Conservation (phyloP, 331 rosid genomes). For the Cydonia oblonga region DNA sequence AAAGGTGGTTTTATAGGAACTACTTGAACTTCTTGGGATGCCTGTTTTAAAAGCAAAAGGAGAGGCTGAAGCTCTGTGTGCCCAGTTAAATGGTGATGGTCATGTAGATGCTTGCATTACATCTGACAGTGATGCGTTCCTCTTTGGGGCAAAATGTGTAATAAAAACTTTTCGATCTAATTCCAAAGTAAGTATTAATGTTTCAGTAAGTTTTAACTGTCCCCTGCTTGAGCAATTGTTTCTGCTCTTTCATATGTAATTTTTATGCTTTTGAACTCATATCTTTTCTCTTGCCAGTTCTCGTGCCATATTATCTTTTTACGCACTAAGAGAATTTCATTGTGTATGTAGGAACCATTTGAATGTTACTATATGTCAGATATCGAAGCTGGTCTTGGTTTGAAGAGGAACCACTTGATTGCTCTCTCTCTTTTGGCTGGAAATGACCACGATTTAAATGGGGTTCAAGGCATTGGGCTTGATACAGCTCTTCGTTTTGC, state of each 20-base stretch:
- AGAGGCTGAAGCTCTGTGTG: constrained; percentile 93
- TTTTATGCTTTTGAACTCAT: neutral
- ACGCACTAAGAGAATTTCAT: constrained; percentile 19
- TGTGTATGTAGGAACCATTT: constrained; percentile 66
- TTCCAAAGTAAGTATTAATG: constrained; percentile 46
- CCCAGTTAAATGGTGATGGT: constrained; percentile 66
- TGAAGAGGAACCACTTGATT: constrained; percentile 79
- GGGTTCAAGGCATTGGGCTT: constrained; percentile 79
- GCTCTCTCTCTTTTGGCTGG: constrained; percentile 85
- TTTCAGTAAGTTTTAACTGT: neutral
- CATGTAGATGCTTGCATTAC: constrained; percentile 87
- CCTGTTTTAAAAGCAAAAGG: constrained; percentile 87
- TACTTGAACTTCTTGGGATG: constrained; percentile 72
- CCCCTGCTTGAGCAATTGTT: neutral
- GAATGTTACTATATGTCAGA: constrained; percentile 82
- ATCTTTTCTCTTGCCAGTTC: neutral
- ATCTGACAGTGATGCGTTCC: constrained; percentile 84
- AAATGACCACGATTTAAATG: constrained; percentile 74
- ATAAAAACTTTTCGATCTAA: constrained; percentile 56
- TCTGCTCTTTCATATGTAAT: neutral
- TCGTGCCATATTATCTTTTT: neutral
- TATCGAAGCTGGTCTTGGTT: constrained; percentile 78
- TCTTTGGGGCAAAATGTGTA: constrained; percentile 77
- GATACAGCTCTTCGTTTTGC: constrained; percentile 74
- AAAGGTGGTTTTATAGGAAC: constrained; percentile 45